phyloP scores from a whole-genome alignment of 139 green algal species.

The Coelastrella sp. region DNA sequence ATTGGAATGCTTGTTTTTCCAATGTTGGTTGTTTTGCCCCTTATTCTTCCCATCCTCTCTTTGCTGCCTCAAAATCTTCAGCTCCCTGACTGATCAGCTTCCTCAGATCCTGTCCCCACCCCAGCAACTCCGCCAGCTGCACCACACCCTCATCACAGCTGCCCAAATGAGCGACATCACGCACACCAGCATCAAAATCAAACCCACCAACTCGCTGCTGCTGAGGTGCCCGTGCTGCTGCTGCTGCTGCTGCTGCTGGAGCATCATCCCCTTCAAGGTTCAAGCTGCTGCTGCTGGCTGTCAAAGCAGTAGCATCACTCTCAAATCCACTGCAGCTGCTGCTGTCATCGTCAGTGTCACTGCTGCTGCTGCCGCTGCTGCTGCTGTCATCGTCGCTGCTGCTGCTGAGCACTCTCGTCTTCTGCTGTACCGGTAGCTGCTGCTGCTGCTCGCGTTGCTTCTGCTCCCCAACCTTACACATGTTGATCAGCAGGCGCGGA shows the following conservation, averaged over 20 bases:
- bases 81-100: conserved; percentile 46
- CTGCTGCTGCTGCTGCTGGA: conserved; percentile 11
- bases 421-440: neutral
- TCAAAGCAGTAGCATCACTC: conserved; percentile 20
- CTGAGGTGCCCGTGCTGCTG: neutral
- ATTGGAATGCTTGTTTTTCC: neutral
- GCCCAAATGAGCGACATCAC: conserved; percentile 74
- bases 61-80: conserved; percentile 17
- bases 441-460: conserved; percentile 21
- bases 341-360: conserved; percentile 38
- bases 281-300: conserved; percentile 18
- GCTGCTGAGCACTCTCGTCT: neutral
- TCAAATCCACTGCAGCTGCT: conserved; percentile 32
- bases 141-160: conserved; percentile 74
- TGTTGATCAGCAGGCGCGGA: conserved; percentile 85
- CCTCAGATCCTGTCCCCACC: conserved; percentile 73
- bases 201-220: conserved; percentile 14
- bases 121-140: conserved; percentile 68
- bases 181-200: conserved; percentile 34
- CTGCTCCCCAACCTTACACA: conserved; percentile 65
- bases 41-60: conserved; percentile 8
- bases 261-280: neutral
- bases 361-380: conserved; percentile 27
- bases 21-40: neutral
- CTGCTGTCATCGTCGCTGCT: neutral